These are phyloP conservation scores for Blakeslea trispora DNA, from an alignment of 371 early-diverging fungal genomes.

Conservation along the genomic window DNA sequence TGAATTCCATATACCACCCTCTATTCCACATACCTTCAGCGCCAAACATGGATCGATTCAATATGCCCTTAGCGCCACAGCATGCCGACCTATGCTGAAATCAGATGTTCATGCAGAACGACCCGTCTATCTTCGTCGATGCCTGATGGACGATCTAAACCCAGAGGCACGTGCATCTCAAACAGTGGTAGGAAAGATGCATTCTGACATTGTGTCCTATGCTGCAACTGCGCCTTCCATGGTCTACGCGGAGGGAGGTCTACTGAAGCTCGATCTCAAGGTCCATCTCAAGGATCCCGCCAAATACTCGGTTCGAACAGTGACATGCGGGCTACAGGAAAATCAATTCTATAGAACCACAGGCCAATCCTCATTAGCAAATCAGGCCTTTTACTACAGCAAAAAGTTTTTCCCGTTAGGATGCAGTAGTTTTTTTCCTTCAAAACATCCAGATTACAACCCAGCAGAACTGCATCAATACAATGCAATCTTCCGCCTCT, in stretches of 20 bases:
- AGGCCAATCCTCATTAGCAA: slow-evolving; percentile 18
- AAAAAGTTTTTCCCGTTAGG: slow-evolving; percentile 19
- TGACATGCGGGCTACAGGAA: slow-evolving; percentile 29
- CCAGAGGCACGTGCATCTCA: not conserved
- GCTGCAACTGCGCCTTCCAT: slow-evolving; percentile 28
- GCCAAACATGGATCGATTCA: slow-evolving; percentile 20
- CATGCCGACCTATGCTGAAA: slow-evolving; percentile 8
- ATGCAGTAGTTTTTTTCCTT: slow-evolving; percentile 22
- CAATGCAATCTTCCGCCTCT: slow-evolving; percentile 24
- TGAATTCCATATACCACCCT: slow-evolving; percentile 17
- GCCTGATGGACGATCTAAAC: slow-evolving; percentile 11
- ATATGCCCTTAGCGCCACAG: slow-evolving; percentile 4
- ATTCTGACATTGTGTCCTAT: slow-evolving; percentile 15
- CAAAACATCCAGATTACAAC: slow-evolving; percentile 16
- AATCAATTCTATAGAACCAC: slow-evolving; percentile 23
- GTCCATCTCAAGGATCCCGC: slow-evolving; percentile 16
- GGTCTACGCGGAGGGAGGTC: slow-evolving; percentile 29
- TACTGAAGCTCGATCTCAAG: slow-evolving; percentile 16
- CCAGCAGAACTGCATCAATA: slow-evolving; percentile 19
- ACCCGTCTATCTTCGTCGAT: slow-evolving; percentile 17
- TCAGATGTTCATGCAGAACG: slow-evolving; percentile 8
- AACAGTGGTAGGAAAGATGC: slow-evolving; percentile 7
- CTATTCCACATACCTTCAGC: slow-evolving; percentile 20
- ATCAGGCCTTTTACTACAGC: slow-evolving; percentile 7
- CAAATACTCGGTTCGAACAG: slow-evolving; percentile 8